phyloP scores from a whole-genome alignment of 139 green algal species.

The Tetradesmus obliquus region DNA sequence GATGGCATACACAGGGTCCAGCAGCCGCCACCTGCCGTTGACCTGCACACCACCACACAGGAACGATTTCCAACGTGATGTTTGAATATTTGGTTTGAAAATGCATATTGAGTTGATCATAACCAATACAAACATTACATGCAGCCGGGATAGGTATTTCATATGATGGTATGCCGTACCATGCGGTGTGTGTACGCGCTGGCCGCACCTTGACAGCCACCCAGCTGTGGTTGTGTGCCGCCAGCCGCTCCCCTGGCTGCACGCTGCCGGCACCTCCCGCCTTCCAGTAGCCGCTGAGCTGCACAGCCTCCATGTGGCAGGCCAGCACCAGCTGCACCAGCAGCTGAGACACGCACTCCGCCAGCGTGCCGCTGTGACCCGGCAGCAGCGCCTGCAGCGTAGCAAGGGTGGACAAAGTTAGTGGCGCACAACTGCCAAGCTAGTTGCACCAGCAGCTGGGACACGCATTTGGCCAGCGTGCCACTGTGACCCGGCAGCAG shows the following conservation, averaged over 20 bases:
- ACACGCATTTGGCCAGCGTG: slow-evolving; percentile 68
- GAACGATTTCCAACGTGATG: neutral
- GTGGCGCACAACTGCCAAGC: neutral
- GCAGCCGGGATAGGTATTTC: too few relatives aligned
- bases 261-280: slow-evolving; percentile 18
- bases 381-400: slow-evolving; percentile 30
- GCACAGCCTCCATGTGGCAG: slow-evolving; percentile 65
- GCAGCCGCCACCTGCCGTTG: slow-evolving; percentile 66
- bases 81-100: too few relatives aligned
- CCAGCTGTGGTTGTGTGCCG: slow-evolving; percentile 79
- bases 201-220: neutral
- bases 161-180: too few relatives aligned
- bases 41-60: slow-evolving; percentile 51
- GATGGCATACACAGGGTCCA: slow-evolving; percentile 62
- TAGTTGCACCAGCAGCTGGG: slow-evolving; percentile 59
- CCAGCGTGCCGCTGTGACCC: slow-evolving; percentile 55
- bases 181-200: too few relatives aligned
- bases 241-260: slow-evolving; percentile 50
- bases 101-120: too few relatives aligned
- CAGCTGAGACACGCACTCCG: slow-evolving; percentile 64
- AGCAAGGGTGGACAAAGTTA: neutral
- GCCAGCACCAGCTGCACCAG: slow-evolving; percentile 56
- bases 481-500: slow-evolving; percentile 43
- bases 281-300: slow-evolving; percentile 70
- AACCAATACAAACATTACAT: too few relatives aligned